Percentiles rank a stretch among this genome's conserved stretches.
phyloP scores from a whole-genome alignment of 2,329 filamentous ascomycete genomes.

The Knufia petricola region DNA sequence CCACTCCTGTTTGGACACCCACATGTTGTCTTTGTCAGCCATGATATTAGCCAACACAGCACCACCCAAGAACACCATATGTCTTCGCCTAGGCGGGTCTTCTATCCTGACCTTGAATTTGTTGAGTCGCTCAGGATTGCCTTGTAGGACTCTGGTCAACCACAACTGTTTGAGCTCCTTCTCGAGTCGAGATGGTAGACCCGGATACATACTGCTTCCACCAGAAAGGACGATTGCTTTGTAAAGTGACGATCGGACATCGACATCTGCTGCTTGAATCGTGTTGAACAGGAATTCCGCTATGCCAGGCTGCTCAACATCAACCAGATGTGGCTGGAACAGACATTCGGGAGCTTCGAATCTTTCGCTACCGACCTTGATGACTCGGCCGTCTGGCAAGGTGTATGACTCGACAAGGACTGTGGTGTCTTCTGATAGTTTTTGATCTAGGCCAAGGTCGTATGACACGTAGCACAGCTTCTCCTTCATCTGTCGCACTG shows the following conservation, averaged over 20 bases:
- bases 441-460: constrained; percentile 91
- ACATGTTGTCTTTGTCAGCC: constrained; percentile 98
- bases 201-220: constrained; percentile 98
- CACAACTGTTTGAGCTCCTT: constrained; percentile 99
- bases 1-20: constrained; percentile 97
- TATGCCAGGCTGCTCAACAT: constrained; percentile 93
- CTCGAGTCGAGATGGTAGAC: constrained; percentile 84
- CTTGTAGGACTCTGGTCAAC: constrained; percentile 81
- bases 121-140: constrained; percentile 82
- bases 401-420: constrained; percentile 97
- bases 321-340: constrained; percentile 95
- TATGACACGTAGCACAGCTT: constrained; percentile 99
- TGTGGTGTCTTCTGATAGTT: constrained; percentile 92
- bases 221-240: constrained; percentile 96
- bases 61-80: constrained; percentile 99
- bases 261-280: constrained; percentile 90
- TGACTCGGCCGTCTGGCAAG: constrained; percentile 88
- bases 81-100: constrained; percentile 85
- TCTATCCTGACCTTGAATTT: constrained; percentile 99
- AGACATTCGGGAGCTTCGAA: constrained; percentile 97
- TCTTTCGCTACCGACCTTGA: constrained; percentile 89
- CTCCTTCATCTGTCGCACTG: constrained; percentile 97
- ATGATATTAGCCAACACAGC: constrained; percentile 97
- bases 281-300: constrained; percentile 98
- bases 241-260: constrained; percentile 86